Evolutionary conservation across 2,329 filamentous ascomycete species (phyloP).

Genomic region (Colletotrichum sp.): DNA sequence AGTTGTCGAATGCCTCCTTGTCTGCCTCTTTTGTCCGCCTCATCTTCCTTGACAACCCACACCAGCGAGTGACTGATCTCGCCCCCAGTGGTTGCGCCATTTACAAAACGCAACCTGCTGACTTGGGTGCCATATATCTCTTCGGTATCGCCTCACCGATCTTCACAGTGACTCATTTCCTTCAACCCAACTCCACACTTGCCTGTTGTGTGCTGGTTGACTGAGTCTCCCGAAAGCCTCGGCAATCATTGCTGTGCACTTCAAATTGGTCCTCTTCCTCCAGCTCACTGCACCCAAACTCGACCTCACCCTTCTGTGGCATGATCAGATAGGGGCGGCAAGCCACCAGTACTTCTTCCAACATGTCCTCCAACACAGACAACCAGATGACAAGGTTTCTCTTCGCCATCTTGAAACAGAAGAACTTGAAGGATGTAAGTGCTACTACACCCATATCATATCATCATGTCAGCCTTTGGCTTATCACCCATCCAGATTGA

Average conservation of each 20-base stretch:
- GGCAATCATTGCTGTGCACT: constrained; percentile 23
- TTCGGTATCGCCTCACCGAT: constrained; percentile 42
- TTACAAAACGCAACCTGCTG: constrained; percentile 14
- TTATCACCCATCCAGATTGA: constrained; percentile 52
- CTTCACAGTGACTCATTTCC: constrained; percentile 49
- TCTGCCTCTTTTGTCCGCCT: constrained; percentile 25
- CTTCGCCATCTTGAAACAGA: constrained; percentile 65
- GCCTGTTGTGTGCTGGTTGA: constrained; percentile 11
- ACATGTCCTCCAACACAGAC: constrained; percentile 61
- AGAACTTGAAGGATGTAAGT: constrained; percentile 65
- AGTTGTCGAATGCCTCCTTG: constrained; percentile 19
- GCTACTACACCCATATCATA: not conserved
- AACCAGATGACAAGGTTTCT: constrained; percentile 63
- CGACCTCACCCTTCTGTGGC: not conserved
- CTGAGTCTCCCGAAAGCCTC: constrained; percentile 9
- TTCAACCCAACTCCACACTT: constrained; percentile 29
- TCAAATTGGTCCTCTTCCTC: constrained; percentile 29
- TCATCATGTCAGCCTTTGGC: constrained; percentile 27
- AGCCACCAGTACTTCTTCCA: constrained; percentile 22
- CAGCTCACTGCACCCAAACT: constrained; percentile 7
- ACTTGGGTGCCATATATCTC: constrained; percentile 40
- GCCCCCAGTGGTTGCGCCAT: constrained; percentile 23
- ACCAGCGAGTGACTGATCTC: constrained; percentile 15
- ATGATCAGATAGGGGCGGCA: not conserved
- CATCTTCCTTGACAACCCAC: constrained; percentile 33